These are phyloP conservation scores for Capsella rubella DNA, from an alignment of 441 rosid genomes.

Conservation along the genomic window DNA sequence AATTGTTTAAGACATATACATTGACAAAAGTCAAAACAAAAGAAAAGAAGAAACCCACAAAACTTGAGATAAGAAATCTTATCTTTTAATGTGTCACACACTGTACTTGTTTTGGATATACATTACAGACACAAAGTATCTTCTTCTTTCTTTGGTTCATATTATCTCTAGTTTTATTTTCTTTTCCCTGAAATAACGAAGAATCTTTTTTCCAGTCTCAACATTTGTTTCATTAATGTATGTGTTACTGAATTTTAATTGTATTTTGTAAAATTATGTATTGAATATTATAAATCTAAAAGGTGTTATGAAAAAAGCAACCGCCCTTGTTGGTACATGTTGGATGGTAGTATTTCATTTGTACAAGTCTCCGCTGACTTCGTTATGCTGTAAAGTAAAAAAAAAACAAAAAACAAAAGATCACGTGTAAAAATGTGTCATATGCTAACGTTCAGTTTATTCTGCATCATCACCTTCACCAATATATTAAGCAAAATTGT, in stretches of 20 bases:
- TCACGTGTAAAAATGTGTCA: neutral
- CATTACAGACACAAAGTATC: slow-evolving; percentile 33
- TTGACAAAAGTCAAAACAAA: slow-evolving; percentile 12
- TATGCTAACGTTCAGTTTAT: neutral
- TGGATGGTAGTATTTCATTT: slow-evolving; percentile 7
- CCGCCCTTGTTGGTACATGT: slow-evolving; percentile 21
- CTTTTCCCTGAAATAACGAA: slow-evolving; percentile 18
- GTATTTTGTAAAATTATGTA: neutral
- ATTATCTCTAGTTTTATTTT: neutral
- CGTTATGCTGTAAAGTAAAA: neutral
- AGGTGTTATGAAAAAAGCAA: slow-evolving; percentile 20
- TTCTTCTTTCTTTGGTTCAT: slow-evolving; percentile 23
- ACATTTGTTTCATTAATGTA: slow-evolving; percentile 29
- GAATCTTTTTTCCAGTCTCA: slow-evolving; percentile 42
- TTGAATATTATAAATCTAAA: neutral
- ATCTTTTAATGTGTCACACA: slow-evolving; percentile 44
- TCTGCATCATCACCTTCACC: neutral
- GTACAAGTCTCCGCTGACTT: slow-evolving; percentile 11
- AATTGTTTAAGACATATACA: neutral
- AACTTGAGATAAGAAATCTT: slow-evolving; percentile 41
- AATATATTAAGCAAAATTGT: neutral
- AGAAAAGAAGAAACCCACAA: slow-evolving; percentile 33
- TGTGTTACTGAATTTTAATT: neutral
- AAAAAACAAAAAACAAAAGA: neutral
- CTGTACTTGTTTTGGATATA: slow-evolving; percentile 36